Evolutionary conservation across 495 filamentous ascomycete genomes (phyloP).

Genomic region (Acidomyces sp.): DNA sequence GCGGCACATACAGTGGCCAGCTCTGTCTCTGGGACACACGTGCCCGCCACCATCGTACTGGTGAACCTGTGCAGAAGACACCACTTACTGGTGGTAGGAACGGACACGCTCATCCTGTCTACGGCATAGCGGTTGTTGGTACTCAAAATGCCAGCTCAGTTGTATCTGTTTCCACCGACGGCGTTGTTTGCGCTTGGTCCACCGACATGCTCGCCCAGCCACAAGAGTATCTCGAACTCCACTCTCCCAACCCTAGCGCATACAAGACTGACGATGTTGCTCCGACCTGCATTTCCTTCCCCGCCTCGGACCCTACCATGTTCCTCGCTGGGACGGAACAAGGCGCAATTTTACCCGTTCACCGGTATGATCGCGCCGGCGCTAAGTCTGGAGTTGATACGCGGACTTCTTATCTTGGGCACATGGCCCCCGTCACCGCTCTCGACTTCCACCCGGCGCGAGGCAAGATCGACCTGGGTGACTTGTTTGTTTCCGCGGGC

Average conservation of each 20-base stretch:
- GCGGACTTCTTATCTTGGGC: constrained; percentile 70
- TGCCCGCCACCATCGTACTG: constrained; percentile 44
- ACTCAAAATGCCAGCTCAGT: constrained; percentile 99
- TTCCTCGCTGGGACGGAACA: constrained; percentile 96
- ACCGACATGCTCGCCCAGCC: constrained; percentile 95
- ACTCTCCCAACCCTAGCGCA: constrained; percentile 62
- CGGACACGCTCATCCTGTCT: constrained; percentile 83
- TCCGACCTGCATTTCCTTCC: constrained; percentile 96
- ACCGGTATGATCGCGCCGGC: constrained; percentile 90
- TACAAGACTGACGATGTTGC: constrained; percentile 80
- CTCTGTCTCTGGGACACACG: constrained; percentile 98
- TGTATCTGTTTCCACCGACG: constrained; percentile 88
- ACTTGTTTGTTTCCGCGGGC: constrained; percentile 72
- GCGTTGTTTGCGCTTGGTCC: constrained; percentile 90
- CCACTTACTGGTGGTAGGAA: constrained; percentile 72
- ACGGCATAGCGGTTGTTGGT: constrained; percentile 86
- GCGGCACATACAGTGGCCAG: constrained; percentile 89
- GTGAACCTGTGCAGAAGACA: constrained; percentile 82
- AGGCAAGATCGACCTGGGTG: constrained; percentile 87
- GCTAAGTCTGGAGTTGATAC: constrained; percentile 90
- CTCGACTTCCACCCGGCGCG: constrained; percentile 87
- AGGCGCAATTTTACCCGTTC: constrained; percentile 87
- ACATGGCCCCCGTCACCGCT: constrained; percentile 89
- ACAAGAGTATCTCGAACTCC: constrained; percentile 79
- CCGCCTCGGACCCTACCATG: constrained; percentile 86